Evolutionary conservation across 176 grass and related monocot species (phyloP).

Genomic region (Oryza coarctata): DNA sequence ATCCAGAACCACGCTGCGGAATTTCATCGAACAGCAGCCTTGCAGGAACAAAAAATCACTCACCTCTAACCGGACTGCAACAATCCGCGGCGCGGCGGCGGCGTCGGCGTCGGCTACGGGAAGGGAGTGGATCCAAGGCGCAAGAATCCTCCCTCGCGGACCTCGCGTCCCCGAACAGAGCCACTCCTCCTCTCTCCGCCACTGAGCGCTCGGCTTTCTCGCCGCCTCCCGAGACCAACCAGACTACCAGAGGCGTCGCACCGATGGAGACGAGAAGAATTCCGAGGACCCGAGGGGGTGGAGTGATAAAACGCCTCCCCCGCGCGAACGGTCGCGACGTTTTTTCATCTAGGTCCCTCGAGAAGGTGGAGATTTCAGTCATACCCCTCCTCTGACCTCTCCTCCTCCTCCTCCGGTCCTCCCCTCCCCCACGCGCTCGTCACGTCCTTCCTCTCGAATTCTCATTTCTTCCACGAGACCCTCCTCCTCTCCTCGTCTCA

Average conservation of each 20-base stretch:
- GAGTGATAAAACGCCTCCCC: neutral
- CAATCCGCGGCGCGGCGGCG: neutral
- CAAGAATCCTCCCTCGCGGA: neutral
- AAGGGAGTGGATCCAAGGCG: too few relatives aligned
- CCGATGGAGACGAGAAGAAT: neutral
- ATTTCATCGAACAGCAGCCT: neutral
- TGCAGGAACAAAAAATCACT: neutral
- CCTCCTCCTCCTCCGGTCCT: conserved; percentile 4
- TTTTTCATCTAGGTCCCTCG: neutral
- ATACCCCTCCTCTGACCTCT: conserved; percentile 32
- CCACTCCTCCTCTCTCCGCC: neutral
- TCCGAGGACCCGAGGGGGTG: neutral
- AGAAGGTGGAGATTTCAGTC: conserved; percentile 12
- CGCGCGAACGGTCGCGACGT: too few relatives aligned
- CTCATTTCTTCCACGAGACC: conserved; percentile 28
- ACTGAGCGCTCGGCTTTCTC: too few relatives aligned
- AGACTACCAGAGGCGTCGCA: too few relatives aligned
- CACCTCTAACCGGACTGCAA: neutral
- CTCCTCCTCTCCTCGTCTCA: conserved; percentile 13
- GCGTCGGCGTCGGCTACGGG: too few relatives aligned
- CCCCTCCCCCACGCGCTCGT: conserved; percentile 34
- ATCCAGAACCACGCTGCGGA: neutral
- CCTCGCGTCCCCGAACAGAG: neutral
- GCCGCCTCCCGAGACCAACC: too few relatives aligned
- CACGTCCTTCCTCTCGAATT: conserved; percentile 29